Evolutionary conservation across 1,139 yeast species (phyloP), one percentile per base, ranked within the genome.

Genomic region (Magnusiomyces suaveolens): DNA sequence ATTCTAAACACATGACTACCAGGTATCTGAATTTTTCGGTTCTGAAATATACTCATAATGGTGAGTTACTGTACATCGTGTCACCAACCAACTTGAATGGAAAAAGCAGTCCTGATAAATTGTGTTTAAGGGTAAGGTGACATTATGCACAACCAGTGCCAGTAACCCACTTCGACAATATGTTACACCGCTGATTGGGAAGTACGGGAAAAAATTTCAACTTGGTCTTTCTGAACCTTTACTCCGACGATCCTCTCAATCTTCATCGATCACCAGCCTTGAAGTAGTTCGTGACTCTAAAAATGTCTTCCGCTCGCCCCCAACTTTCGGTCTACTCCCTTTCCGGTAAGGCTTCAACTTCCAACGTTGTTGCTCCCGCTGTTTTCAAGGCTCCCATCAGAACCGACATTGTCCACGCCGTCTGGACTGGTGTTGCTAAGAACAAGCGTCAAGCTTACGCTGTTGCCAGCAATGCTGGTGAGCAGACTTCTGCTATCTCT

Each of bases 401-500:
- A 83, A 94, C 97, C 74, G 99, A 92, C 77, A 81, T 92, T 73
- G 97, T 92, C 74, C 98, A 90, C 90, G 80, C 96, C 75, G 98
- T 92, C 69, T 92, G 89, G 84, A 88, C 92, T 75, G 87, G 92
- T 76, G 90, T 92, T 70, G 92, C 90, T 94, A 92, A 92, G 92
- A 92, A 92, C 96, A 90, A 90, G 90, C 90, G 98, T 82, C 98
- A 92, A 82, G 97, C 98, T 77, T 92, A 92, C 85, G 97, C 98
- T 75, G 98, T 92, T 70, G 84, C 97, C 71, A 89, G 84, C 75
- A 87, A 88, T 80, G 98, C 98, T 72, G 98, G 98, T 82, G 96
- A 88, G 84, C 97, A 92, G 82, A 90, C 97, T 78, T 92, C 98
- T 65, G 98, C 98, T 75, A 97, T 89, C 80, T 92, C 98, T 64